Percentiles rank a stretch among this genome's conserved stretches.
Conservation (phyloP, 2,329 filamentous ascomycete species). For the Fusarium pseudograminearum region DNA sequence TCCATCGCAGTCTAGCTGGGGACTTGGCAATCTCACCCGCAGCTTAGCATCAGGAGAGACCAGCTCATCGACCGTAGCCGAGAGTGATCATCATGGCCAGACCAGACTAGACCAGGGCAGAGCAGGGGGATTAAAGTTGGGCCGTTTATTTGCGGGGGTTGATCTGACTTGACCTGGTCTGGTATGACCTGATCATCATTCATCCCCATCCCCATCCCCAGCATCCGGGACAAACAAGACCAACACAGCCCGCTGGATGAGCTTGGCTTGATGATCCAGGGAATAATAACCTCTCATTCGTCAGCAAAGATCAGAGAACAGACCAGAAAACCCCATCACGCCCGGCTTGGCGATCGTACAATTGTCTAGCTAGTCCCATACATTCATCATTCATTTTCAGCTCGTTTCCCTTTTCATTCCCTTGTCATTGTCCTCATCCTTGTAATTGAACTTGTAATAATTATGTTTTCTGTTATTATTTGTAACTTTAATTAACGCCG, state of each 20-base stretch:
- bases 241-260: neutral
- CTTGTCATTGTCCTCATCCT: neutral
- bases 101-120: neutral
- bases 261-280: constrained; percentile 13
- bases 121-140: constrained; percentile 7
- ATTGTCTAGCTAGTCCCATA: neutral
- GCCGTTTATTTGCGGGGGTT: constrained; percentile 22
- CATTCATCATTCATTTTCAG: neutral
- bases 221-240: neutral
- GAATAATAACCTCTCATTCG: constrained; percentile 9
- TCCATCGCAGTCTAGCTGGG: neutral
- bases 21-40: constrained; percentile 22
- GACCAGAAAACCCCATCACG: neutral
- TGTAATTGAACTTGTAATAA: too few relatives aligned
- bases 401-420: neutral
- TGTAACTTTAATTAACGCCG: constrained; percentile 1
- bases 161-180: neutral
- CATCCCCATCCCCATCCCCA: neutral
- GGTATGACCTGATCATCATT: neutral
- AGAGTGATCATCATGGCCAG: neutral
- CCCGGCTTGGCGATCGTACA: constrained; percentile 24
- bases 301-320: neutral
- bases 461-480: neutral
- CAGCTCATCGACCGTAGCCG: neutral
- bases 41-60: constrained; percentile 24